These are phyloP conservation scores for Calycina herbarum DNA, from an alignment of 2,329 filamentous ascomycete genomes.

Conservation along the genomic window DNA sequence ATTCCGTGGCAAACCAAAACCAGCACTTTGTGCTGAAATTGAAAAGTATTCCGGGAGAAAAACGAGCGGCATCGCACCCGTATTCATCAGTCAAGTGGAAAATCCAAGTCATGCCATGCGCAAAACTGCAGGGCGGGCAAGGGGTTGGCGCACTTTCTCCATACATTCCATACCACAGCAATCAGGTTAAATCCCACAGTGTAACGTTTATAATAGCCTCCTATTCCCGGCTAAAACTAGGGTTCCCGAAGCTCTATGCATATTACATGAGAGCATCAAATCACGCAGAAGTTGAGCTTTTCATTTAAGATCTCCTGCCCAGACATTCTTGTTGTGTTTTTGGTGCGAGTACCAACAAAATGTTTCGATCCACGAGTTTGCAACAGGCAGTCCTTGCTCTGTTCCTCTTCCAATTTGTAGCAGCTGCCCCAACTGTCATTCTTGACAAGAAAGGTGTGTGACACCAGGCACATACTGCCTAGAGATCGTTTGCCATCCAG, in stretches of 20 bases:
- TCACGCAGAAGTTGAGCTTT: slow-evolving; percentile 1
- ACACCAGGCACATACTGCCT: neutral
- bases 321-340: neutral
- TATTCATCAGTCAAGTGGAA: neutral
- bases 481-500: neutral
- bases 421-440: neutral
- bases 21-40: neutral
- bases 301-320: neutral
- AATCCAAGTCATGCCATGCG: neutral
- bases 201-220: slow-evolving; percentile 4
- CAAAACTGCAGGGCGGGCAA: neutral
- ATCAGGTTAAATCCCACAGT: slow-evolving; percentile 9
- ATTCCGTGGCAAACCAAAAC: neutral
- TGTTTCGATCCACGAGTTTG: neutral
- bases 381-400: neutral
- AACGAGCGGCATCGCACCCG: neutral
- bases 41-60: neutral
- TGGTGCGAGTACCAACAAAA: neutral
- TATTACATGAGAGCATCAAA: neutral
- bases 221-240: slow-evolving; percentile 1
- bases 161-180: neutral
- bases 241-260: neutral
- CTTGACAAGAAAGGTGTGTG: neutral
- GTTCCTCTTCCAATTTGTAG: neutral
- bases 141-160: neutral